A percentile compares a stretch with the other conserved stretches of the same genome.
These are phyloP conservation scores for Chaetomium fimeti DNA, from an alignment of 495 filamentous ascomycete species.

Conservation along the genomic window DNA sequence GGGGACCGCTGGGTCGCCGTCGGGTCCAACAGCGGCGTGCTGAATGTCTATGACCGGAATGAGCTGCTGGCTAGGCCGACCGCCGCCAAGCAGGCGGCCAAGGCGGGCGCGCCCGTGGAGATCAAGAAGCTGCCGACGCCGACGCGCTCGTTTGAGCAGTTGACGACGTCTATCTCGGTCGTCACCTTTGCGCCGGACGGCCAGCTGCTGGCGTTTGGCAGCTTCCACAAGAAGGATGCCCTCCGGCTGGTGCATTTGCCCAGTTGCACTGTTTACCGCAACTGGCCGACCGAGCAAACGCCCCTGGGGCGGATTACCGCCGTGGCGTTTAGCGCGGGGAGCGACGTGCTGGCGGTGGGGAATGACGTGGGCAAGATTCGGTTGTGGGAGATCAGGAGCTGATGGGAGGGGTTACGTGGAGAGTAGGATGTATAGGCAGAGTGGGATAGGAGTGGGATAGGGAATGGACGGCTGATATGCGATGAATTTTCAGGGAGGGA, in stretches of 20 bases:
- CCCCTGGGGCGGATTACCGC: conserved; percentile 81
- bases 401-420: neutral
- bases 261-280: conserved; percentile 87
- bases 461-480: neutral
- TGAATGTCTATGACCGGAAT: conserved; percentile 88
- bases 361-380: conserved; percentile 84
- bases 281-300: conserved; percentile 92
- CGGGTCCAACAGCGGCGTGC: conserved; percentile 77
- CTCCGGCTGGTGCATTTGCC: conserved; percentile 87
- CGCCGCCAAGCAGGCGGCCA: conserved; percentile 27
- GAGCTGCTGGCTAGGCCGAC: conserved; percentile 50
- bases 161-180: conserved; percentile 77
- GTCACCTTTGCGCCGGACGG: conserved; percentile 82
- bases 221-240: conserved; percentile 82
- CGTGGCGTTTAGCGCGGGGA: conserved; percentile 70
- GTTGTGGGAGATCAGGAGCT: conserved; percentile 74
- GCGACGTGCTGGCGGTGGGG: conserved; percentile 73
- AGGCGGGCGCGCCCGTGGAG: conserved; percentile 33
- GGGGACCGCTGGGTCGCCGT: conserved; percentile 84
- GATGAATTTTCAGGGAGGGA: neutral
- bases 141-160: conserved; percentile 69
- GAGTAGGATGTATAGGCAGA: neutral
- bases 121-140: conserved; percentile 69
- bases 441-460: neutral
- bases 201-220: conserved; percentile 81